Evolutionary conservation across 352 stramenopile genomes (phyloP).

Genomic region (Phytopythium cucurbitacearum): DNA sequence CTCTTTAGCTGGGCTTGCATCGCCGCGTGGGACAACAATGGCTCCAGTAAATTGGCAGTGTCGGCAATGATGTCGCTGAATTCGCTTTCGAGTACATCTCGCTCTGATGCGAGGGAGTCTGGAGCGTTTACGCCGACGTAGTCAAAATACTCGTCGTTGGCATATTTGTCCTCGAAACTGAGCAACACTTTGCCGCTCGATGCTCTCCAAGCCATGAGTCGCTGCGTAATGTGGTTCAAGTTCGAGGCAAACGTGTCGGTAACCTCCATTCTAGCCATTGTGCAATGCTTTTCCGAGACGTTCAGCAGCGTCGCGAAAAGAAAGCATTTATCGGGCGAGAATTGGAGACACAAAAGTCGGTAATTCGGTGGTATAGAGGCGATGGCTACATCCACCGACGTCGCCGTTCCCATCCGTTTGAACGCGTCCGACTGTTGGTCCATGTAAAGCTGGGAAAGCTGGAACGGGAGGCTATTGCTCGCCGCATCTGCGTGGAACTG

Average conservation of each 20-base stretch:
- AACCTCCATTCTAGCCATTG: slow-evolving; percentile 60
- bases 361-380: slow-evolving; percentile 27
- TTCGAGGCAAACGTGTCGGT: slow-evolving; percentile 22
- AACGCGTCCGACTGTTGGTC: slow-evolving; percentile 60
- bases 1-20: slow-evolving; percentile 32
- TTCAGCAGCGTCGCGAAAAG: slow-evolving; percentile 46
- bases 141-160: slow-evolving; percentile 36
- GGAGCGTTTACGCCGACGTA: slow-evolving; percentile 8
- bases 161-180: slow-evolving; percentile 29
- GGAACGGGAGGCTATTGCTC: slow-evolving; percentile 49
- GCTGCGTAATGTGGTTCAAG: slow-evolving; percentile 21
- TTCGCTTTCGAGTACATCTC: slow-evolving; percentile 47
- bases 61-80: slow-evolving; percentile 46
- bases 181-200: slow-evolving; percentile 32
- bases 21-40: slow-evolving; percentile 49
- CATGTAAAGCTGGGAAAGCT: slow-evolving; percentile 65
- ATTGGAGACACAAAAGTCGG: slow-evolving; percentile 51
- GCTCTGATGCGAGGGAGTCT: slow-evolving; percentile 3
- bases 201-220: slow-evolving; percentile 34
- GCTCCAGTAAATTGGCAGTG: slow-evolving; percentile 35
- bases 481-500: slow-evolving; percentile 32
- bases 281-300: slow-evolving; percentile 31
- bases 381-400: slow-evolving; percentile 37
- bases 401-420: slow-evolving; percentile 48
- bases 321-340: slow-evolving; percentile 66